Percentiles rank a stretch among this genome's conserved stretches.
These are phyloP conservation scores for Diplodia sapinea DNA, from an alignment of 2,329 filamentous ascomycete genomes.

Conservation along the genomic window DNA sequence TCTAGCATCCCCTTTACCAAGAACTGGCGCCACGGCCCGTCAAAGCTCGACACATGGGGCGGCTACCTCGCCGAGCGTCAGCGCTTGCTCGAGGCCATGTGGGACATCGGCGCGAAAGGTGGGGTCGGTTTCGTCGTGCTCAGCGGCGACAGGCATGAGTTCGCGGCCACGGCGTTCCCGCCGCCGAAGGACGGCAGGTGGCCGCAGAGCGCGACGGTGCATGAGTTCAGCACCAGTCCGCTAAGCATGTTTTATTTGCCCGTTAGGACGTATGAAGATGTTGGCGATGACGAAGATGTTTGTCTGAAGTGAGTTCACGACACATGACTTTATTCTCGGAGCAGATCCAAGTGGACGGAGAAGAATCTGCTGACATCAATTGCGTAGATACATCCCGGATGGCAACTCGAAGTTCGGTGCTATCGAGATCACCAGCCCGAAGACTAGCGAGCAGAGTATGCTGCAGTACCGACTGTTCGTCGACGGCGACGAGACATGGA, in stretches of 20 bases:
- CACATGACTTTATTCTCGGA: too few relatives aligned
- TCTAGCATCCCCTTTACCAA: slow-evolving; percentile 95
- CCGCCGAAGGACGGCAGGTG: slow-evolving; percentile 64
- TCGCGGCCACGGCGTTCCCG: slow-evolving; percentile 81
- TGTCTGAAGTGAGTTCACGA: slow-evolving; percentile 72
- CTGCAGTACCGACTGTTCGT: slow-evolving; percentile 83
- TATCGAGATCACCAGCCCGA: slow-evolving; percentile 74
- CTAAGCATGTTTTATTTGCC: slow-evolving; percentile 94
- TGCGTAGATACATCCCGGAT: slow-evolving; percentile 72
- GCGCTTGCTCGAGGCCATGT: slow-evolving; percentile 85
- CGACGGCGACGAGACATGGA: slow-evolving; percentile 81
- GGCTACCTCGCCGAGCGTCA: slow-evolving; percentile 84
- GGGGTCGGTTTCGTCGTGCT: slow-evolving; percentile 82
- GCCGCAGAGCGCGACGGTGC: slow-evolving; percentile 61
- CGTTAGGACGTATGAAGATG: slow-evolving; percentile 71
- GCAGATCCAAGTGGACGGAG: too few relatives aligned
- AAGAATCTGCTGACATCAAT: background rate
- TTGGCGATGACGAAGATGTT: slow-evolving; percentile 81
- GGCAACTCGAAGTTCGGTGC: slow-evolving; percentile 90
- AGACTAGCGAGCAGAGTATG: slow-evolving; percentile 69
- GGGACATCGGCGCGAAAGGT: slow-evolving; percentile 74
- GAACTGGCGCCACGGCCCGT: slow-evolving; percentile 88
- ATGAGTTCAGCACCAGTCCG: slow-evolving; percentile 92
- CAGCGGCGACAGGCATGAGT: slow-evolving; percentile 95
- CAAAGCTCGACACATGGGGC: slow-evolving; percentile 83